Base-by-base conservation (phyloP, 2,329 filamentous ascomycete species). In the Ophiosphaerella korrae region DNA sequence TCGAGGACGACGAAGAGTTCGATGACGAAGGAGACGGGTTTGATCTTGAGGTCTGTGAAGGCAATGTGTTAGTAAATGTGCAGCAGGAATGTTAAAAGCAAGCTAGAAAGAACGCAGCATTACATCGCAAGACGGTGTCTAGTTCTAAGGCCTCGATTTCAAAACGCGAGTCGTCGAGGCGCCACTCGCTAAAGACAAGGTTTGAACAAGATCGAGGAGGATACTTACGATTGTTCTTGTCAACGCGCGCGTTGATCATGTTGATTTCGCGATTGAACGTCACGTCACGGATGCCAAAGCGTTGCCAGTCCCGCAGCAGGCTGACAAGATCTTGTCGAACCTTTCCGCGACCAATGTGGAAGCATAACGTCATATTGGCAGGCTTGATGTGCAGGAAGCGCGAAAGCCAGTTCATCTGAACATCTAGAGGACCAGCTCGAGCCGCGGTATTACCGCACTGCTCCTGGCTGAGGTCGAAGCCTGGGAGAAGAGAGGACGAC, bases 1-100 rank as follows among this genome's bases (percentile, higher is more conserved):
- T 96, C 90, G 55, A 96, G 88, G 33, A 96, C 88, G 1, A 88
- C 91, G 77, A 95, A 95, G 54, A 97, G 83, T 71, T 97, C 91
- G 33, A 87, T 86, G 13, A 90, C 88, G 73, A 97, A 92, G 12
- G 88, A 83, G n/a, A 97, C 92, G 47, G 91, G 88, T 68, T 92
- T 94, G 69, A 97, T 84, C 56, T 88, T 83, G 44, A 96, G 82
- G 65, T 88, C 90, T 92, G 62, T 9, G 64, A 67, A 24, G 62
- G 35, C 21, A 13, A 3, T 50, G 34, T 33, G 52, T 64, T 44
- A 62, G 55, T 49, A 44, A 35, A 43, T 11, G 1, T 23, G 8
- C 23, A n/a, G 14, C 21, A 45, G 24, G 18, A 21, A 24, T 21
- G 1, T 13, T 9, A 3, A 18, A 18, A 31, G 11, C 12, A 37